Evolutionary conservation across 2,329 filamentous ascomycete genomes (phyloP).

Genomic region (Xylariaceae sp.): DNA sequence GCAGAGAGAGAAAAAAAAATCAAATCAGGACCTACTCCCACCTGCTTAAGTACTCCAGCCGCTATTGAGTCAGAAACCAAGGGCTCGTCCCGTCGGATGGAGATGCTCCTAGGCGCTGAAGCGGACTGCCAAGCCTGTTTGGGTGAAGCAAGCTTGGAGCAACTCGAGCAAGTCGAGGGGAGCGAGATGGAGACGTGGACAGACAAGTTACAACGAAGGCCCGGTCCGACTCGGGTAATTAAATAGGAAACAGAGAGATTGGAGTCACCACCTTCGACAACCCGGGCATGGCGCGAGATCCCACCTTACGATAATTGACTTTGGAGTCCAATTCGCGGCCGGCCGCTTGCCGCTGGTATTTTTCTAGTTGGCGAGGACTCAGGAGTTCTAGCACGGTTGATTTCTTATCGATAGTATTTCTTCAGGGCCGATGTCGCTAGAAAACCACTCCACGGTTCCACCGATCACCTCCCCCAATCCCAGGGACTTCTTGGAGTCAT

Average conservation of each 20-base stretch:
- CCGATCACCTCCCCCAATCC: too few relatives aligned
- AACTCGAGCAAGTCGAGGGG: background rate
- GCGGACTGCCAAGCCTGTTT: too few relatives aligned
- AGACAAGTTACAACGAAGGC: background rate
- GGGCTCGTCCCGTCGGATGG: background rate
- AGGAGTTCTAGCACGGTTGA: conserved; percentile 7
- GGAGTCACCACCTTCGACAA: background rate
- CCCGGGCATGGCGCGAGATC: background rate
- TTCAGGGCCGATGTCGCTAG: conserved; percentile 18
- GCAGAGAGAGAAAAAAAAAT: background rate
- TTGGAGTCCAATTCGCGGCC: background rate
- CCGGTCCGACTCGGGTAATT: background rate
- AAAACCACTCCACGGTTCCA: too few relatives aligned
- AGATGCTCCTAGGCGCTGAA: conserved; percentile 1
- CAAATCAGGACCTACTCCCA: background rate
- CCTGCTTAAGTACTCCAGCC: conserved; percentile 6
- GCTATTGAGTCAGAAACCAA: conserved; percentile 7
- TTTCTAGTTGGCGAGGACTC: background rate
- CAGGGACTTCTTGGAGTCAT: too few relatives aligned
- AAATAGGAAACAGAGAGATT: background rate
- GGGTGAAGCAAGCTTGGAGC: background rate
- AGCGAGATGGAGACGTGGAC: background rate
- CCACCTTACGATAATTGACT: background rate
- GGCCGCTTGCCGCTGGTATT: background rate
- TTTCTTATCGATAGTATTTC: conserved; percentile 20